Conservation (phyloP, 2,329 filamentous ascomycete species). For the Tympanopsis confertula region DNA sequence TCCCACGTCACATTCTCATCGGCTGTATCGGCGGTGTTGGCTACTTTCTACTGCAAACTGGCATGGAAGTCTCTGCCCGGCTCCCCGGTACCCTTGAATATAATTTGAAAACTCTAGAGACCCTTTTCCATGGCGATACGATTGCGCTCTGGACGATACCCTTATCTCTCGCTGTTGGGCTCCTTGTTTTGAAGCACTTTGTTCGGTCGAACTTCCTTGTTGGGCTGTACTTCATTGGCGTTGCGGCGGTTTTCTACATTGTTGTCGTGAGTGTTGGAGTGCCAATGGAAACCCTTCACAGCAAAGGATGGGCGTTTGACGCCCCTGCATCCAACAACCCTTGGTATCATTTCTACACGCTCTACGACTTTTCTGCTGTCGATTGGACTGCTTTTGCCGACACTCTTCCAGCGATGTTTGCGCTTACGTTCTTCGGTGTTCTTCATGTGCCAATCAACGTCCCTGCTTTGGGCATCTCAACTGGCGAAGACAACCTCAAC, state of each 20-base stretch:
- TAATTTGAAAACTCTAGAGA: constrained; percentile 62
- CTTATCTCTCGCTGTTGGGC: constrained; percentile 60
- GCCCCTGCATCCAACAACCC: constrained; percentile 74
- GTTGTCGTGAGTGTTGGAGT: constrained; percentile 33
- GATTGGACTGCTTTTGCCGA: constrained; percentile 75
- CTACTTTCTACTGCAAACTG: constrained; percentile 85
- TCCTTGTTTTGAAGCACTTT: constrained; percentile 67
- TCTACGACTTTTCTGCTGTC: constrained; percentile 77
- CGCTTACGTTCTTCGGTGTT: constrained; percentile 92
- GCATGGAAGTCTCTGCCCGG: constrained; percentile 83
- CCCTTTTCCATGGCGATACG: constrained; percentile 63
- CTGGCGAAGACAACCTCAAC: constrained; percentile 83
- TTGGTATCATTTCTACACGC: constrained; percentile 95
- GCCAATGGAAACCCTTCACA: constrained; percentile 51
- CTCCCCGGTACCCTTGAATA: constrained; percentile 79
- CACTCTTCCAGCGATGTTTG: constrained; percentile 87
- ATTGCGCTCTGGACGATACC: constrained; percentile 75
- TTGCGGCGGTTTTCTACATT: constrained; percentile 69
- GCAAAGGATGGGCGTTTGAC: constrained; percentile 81
- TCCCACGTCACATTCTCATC: constrained; percentile 88
- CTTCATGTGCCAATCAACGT: constrained; percentile 97
- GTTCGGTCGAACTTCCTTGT: constrained; percentile 75
- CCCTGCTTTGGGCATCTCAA: constrained; percentile 79
- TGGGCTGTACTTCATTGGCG: constrained; percentile 72
- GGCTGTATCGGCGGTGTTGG: constrained; percentile 96